These are phyloP conservation scores for Vanderwaltozyma verrucispora DNA, from an alignment of 805 yeast genomes.

Conservation along the genomic window DNA sequence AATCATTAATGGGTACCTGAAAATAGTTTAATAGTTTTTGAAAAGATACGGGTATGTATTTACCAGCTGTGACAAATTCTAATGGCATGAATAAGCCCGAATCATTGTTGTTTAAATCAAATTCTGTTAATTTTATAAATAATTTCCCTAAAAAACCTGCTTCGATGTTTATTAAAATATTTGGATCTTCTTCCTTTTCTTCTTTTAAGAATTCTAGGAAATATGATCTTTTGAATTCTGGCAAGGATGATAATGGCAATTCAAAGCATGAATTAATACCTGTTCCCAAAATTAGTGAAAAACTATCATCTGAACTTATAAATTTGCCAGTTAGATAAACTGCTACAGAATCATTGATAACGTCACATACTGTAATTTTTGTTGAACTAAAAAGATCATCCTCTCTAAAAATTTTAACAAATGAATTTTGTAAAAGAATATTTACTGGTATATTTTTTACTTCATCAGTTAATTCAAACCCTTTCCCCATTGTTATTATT, in stretches of 20 bases:
- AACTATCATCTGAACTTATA: constrained; percentile 19
- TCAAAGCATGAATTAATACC: constrained; percentile 48
- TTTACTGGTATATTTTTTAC: constrained; percentile 34
- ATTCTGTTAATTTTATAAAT: constrained; percentile 10
- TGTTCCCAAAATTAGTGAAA: constrained; percentile 60
- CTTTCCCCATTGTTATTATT: constrained; percentile 50
- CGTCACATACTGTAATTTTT: constrained; percentile 32
- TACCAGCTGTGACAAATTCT: constrained; percentile 23
- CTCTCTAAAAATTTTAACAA: constrained; percentile 10
- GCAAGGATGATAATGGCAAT: constrained; percentile 11
- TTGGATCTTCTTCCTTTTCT: not conserved
- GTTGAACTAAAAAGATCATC: constrained; percentile 9
- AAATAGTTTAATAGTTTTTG: constrained; percentile 10
- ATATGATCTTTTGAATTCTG: constrained; percentile 5
- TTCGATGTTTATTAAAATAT: constrained; percentile 18
- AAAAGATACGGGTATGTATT: constrained; percentile 18
- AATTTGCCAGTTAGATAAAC: constrained; percentile 44
- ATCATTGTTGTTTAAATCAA: constrained; percentile 8
- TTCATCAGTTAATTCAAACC: constrained; percentile 39
- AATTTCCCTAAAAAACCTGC: constrained; percentile 21
- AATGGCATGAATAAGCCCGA: constrained; percentile 17
- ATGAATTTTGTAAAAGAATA: constrained; percentile 30
- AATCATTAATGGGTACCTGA: constrained; percentile 3
- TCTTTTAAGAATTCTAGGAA: not conserved
- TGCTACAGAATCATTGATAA: constrained; percentile 59